Percentiles rank a stretch among this genome's conserved stretches.
Conservation (phyloP, 192 early-diverging fungal genomes). For the Entomortierella lignicola region DNA sequence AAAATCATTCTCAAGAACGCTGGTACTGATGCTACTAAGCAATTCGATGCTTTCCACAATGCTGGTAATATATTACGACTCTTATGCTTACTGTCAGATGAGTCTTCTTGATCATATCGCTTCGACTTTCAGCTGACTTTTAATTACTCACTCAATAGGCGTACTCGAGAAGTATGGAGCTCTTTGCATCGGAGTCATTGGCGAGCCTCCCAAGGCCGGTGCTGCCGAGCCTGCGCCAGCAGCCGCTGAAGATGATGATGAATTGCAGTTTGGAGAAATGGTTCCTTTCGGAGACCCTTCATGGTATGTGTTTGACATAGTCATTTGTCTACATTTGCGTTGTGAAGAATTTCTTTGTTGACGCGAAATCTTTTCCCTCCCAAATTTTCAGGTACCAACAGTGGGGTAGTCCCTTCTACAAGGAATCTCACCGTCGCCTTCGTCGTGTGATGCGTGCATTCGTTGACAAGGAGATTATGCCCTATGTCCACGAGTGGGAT, state of each 20-base stretch:
- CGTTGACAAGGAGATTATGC: slow-evolving; percentile 84
- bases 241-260: slow-evolving; percentile 54
- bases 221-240: slow-evolving; percentile 16
- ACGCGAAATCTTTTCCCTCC: too few relatives aligned
- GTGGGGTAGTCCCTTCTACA: slow-evolving; percentile 82
- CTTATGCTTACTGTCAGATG: not conserved
- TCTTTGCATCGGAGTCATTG: slow-evolving; percentile 74
- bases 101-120: not conserved
- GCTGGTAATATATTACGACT: slow-evolving; percentile 10
- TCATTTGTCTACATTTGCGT: not conserved
- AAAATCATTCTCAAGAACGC: slow-evolving; percentile 82
- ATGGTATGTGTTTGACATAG: slow-evolving; percentile 57
- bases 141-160: slow-evolving; percentile 5
- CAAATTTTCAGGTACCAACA: slow-evolving; percentile 68
- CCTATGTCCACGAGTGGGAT: slow-evolving; percentile 84
- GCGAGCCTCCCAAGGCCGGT: slow-evolving; percentile 49
- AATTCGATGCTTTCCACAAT: slow-evolving; percentile 89
- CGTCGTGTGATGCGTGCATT: slow-evolving; percentile 74
- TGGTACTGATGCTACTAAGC: slow-evolving; percentile 85
- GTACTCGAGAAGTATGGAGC: slow-evolving; percentile 74
- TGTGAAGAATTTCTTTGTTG: too few relatives aligned
- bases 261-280: slow-evolving; percentile 75
- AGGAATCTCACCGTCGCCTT: slow-evolving; percentile 74
- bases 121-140: not conserved
- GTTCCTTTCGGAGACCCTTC: slow-evolving; percentile 85